Percentiles rank a stretch among this genome's conserved stretches.
phyloP scores from a whole-genome alignment of 805 yeast genomes.

The Barnettozyma wickerhamii region DNA sequence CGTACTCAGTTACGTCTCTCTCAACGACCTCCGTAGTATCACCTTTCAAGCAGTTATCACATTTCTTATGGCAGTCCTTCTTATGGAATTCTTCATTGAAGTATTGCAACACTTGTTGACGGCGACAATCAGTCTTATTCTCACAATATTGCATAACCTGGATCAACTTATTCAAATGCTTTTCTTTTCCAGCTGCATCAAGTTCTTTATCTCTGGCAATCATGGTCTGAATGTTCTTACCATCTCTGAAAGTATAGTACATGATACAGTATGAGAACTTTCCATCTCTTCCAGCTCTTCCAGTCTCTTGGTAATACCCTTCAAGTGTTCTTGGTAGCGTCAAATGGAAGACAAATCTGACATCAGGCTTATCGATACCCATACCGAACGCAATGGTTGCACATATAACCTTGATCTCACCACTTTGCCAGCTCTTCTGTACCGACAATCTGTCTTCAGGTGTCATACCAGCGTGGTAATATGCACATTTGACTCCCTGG shows the following conservation, averaged over 20 bases:
- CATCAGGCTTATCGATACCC: slow-evolving; percentile 98
- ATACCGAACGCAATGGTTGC: slow-evolving; percentile 99
- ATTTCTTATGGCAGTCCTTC: slow-evolving; percentile 57
- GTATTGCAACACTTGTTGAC: slow-evolving; percentile 84
- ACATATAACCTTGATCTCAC: slow-evolving; percentile 72
- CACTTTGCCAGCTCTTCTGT: slow-evolving; percentile 82
- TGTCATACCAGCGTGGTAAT: slow-evolving; percentile 94
- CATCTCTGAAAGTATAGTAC: slow-evolving; percentile 79
- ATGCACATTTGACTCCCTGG: slow-evolving; percentile 64
- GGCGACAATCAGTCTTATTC: slow-evolving; percentile 83
- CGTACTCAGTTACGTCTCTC: slow-evolving; percentile 64
- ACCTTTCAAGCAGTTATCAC: slow-evolving; percentile 76
- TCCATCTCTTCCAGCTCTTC: slow-evolving; percentile 98
- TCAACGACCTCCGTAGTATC: slow-evolving; percentile 39
- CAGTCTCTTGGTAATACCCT: slow-evolving; percentile 97
- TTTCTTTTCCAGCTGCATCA: slow-evolving; percentile 60
- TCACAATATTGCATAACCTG: slow-evolving; percentile 92
- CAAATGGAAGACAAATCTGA: slow-evolving; percentile 83
- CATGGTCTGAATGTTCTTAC: slow-evolving; percentile 67
- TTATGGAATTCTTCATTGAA: slow-evolving; percentile 81
- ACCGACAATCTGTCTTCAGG: slow-evolving; percentile 65
- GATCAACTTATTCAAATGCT: slow-evolving; percentile 69
- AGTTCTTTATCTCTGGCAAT: slow-evolving; percentile 73
- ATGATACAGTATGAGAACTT: slow-evolving; percentile 73
- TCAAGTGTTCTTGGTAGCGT: slow-evolving; percentile 88